A percentile compares a stretch with the other conserved stretches of the same genome.
Conservation (phyloP, 768 basidiomycete species). For the Phaffia tasmanica region DNA sequence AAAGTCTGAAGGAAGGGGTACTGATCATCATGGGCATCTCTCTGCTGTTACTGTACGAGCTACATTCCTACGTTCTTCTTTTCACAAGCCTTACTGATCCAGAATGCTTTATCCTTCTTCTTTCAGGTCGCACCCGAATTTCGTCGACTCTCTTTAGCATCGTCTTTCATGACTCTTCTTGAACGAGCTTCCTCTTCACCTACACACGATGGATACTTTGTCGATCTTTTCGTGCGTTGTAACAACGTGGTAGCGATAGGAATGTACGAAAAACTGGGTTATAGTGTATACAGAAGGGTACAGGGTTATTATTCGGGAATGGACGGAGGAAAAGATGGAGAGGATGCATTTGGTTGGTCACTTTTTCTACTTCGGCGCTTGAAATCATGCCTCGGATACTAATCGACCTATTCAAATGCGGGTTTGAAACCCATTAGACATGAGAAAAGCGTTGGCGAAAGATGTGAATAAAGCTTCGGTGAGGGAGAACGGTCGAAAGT, state of each 20-base stretch:
- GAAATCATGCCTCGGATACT: slow-evolving; percentile 8
- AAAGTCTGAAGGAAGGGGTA: slow-evolving; percentile 68
- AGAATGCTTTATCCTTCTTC: no score
- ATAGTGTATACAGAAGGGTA: slow-evolving; percentile 83
- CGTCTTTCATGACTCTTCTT: slow-evolving; percentile 72
- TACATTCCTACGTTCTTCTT: no score
- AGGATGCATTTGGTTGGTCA: slow-evolving; percentile 83
- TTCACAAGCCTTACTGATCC: no score
- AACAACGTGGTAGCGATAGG: slow-evolving; percentile 69
- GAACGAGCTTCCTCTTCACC: slow-evolving; percentile 55
- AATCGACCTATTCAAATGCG: not conserved
- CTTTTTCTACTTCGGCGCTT: slow-evolving; percentile 31
- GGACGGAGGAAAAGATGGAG: slow-evolving; percentile 66
- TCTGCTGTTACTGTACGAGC: slow-evolving; percentile 64
- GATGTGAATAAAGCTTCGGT: slow-evolving; percentile 38
- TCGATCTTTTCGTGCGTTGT: slow-evolving; percentile 90
- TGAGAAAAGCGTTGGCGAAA: slow-evolving; percentile 43
- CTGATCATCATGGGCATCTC: slow-evolving; percentile 68
- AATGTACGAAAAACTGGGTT: slow-evolving; percentile 88
- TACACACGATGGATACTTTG: slow-evolving; percentile 53
- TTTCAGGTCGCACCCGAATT: slow-evolving; percentile 65
- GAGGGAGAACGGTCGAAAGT: slow-evolving; percentile 38
- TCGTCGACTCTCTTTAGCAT: slow-evolving; percentile 73
- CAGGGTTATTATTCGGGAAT: slow-evolving; percentile 75
- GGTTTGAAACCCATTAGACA: slow-evolving; percentile 35